Base-by-base conservation (phyloP, 2,329 filamentous ascomycete genomes). In the Aspergillus proliferans region DNA sequence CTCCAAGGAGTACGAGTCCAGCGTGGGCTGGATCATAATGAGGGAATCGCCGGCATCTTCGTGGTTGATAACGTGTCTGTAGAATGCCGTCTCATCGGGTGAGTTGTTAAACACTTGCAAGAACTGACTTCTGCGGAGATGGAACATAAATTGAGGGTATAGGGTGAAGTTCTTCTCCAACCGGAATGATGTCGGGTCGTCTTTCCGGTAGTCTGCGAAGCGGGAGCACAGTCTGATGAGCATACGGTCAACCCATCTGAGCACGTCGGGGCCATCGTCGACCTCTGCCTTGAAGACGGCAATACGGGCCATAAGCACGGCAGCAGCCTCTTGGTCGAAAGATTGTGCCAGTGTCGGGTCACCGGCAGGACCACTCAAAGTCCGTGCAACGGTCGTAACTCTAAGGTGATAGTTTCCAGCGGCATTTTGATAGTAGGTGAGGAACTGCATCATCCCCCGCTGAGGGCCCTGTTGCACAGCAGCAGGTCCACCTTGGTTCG, bases 111-210 rank as follows among this genome's bases (percentile, higher is more conserved):
- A 98, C 49, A 98, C 91, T 66, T 98, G 93, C 56, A 98, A 73
- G 77, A 98, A 98, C 71, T 97, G 93, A 71, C 90, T 95, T 71
- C 93, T 84, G 60, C 93, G 87, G 52, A 98, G 80, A 70, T 98
- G 93, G 79, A 98, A 98, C 93, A 98, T 98, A 74, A 98, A 98
- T 68, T 98, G 93, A 22, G 93, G 93, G 66, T 98, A 98, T 14
- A 98, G 80, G 0, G 92, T 97, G 66, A 98, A 98, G 76, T 98
- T 98, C 82, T 96, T 96, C 72, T 98, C 93, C 54, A 95, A 73
- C 33, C 90, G 83, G 82, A 98, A 98, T 0, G 92, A 97, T 4
- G 92, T 94, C 12, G 93, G 90, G 62, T 98, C 93, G 66, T 98
- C 93, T 73, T 98, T 98, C 54, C 93, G 82, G 69, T 98, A 98